Base-by-base conservation (phyloP, 257 asterid genomes). In the Capsicum rhomboideum region DNA sequence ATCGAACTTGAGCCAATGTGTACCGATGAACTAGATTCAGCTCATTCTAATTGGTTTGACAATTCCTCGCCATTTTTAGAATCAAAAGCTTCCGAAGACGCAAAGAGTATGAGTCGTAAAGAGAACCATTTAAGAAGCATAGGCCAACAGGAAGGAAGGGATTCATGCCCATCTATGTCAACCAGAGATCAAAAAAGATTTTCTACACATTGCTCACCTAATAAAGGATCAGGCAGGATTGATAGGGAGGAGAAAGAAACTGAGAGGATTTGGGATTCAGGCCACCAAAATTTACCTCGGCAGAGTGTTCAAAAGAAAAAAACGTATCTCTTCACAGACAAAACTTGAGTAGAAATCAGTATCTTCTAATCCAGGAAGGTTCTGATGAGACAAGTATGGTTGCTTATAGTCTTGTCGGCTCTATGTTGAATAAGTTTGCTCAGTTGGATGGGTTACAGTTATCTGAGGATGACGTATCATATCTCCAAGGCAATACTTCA, bases 351-450 rank as follows among this genome's bases (percentile, higher is more conserved):
- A 67, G 82, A 44, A 96, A 92, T 85, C 82, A 83, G 63, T 96
- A 96, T 91, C 97, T 93, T 79, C 87, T 84, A 58, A 84, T 93
- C 82, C 98, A 96, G 89, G 92, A 90, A 89, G 96, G 96, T 86
- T 92, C 98, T 89, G 98, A 96, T 87, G 86, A 59, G 77, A 87
- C 96, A 52, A 91, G 94, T 83, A 91, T 90, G 89, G 85, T 85
- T 61, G 94, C 94, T 68, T 90, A 93, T 84, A 82, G 83, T 66
- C 84, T 91, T 84, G 90, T 90, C 66, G 98, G 93, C 84, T 78
- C 83, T 84, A 83, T 91, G 85, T 83, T 96, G 85, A 86, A 90
- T 54, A 88, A 88, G 83, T 87, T 93, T 85, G 91, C 97, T 42
- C 79, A 86, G 85, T 63, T 66, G 16, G 90, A 86, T 68, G 89